Evolutionary conservation across 176 grass and related monocot species (phyloP).

Genomic region (Ampelocalamus luodianensis): DNA sequence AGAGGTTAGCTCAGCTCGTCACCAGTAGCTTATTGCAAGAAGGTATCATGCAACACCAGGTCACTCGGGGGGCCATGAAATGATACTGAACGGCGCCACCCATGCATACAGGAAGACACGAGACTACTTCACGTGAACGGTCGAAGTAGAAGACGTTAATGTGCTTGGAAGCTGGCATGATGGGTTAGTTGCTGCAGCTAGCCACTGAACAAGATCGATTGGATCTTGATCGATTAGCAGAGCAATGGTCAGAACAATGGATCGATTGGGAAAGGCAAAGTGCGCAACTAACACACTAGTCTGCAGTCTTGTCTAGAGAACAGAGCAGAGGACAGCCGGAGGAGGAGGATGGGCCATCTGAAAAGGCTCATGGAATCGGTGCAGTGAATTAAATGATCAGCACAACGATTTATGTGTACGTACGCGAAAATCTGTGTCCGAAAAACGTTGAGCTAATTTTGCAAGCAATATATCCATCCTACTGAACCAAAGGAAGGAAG

Average conservation of each 20-base stretch:
- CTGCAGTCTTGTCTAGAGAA: background rate
- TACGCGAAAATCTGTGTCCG: too few relatives aligned
- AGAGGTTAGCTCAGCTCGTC: too few relatives aligned
- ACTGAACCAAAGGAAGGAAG: background rate
- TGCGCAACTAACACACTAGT: background rate
- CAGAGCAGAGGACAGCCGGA: background rate
- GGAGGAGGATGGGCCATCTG: background rate
- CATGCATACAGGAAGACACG: background rate
- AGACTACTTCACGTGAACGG: conserved; percentile 4
- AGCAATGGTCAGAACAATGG: background rate
- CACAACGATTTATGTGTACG: too few relatives aligned
- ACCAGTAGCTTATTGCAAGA: too few relatives aligned
- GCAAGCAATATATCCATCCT: background rate
- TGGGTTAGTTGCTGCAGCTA: conserved; percentile 8
- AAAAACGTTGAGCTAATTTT: background rate
- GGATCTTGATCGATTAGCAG: background rate
- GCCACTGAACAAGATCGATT: background rate
- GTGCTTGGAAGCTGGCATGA: background rate
- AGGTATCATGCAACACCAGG: too few relatives aligned
- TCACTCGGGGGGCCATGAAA: too few relatives aligned
- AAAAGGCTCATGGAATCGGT: background rate
- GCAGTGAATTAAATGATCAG: too few relatives aligned
- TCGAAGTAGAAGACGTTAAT: conserved; percentile 21
- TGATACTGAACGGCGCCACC: too few relatives aligned
- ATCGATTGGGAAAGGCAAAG: background rate